phyloP scores from a whole-genome alignment of 805 yeast genomes.

The Candida yuanshanica region DNA sequence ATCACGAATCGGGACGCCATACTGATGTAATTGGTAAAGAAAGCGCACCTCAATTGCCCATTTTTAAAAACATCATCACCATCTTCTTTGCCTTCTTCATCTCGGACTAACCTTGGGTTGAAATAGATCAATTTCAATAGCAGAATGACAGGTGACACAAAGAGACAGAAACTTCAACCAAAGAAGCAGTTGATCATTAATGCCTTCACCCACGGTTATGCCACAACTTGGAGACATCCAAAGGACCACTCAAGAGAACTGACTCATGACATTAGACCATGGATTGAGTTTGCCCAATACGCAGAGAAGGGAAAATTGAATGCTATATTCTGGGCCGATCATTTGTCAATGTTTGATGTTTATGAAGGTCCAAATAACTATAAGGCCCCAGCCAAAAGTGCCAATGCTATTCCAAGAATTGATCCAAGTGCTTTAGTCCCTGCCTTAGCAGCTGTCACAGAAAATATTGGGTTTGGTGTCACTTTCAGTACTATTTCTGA shows the following conservation, averaged over 20 bases:
- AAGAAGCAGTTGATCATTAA: conserved; percentile 4
- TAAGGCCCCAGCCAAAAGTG: conserved; percentile 25
- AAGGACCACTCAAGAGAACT: conserved; percentile 1
- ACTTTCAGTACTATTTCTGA: conserved; percentile 36
- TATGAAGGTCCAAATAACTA: conserved; percentile 31
- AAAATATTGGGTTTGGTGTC: conserved; percentile 31
- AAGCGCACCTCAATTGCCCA: no score
- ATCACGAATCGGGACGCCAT: no score
- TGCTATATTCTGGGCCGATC: conserved; percentile 33
- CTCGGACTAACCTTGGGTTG: no score
- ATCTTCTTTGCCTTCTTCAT: no score
- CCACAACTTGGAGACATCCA: conserved; percentile 4
- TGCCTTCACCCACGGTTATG: conserved; percentile 3
- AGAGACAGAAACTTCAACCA: conserved; percentile 2
- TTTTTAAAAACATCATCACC: no score
- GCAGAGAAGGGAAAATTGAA: conserved; percentile 32
- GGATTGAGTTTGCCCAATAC: conserved; percentile 28
- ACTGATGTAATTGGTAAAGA: no score
- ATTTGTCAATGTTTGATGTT: conserved; percentile 31
- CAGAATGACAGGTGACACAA: conserved; percentile 1
- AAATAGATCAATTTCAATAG: no score
- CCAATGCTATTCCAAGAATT: conserved; percentile 27
- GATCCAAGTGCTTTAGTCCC: conserved; percentile 34
- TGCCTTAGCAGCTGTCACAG: conserved; percentile 35
- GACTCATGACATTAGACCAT: conserved; percentile 9